phyloP scores from a whole-genome alignment of 257 asterid species.

The Asclepias syriaca region DNA sequence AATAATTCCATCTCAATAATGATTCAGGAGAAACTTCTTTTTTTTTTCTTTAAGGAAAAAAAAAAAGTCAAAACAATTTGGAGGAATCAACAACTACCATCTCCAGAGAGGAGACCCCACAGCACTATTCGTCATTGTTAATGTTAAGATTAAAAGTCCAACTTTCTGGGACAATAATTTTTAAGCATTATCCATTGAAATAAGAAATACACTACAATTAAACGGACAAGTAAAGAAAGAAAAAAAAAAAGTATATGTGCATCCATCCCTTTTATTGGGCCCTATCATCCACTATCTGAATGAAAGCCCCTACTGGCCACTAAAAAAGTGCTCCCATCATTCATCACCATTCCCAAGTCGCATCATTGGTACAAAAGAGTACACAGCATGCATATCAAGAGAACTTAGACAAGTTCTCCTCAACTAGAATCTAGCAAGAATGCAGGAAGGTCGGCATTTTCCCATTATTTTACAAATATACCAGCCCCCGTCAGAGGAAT shows the following conservation, averaged over 20 bases:
- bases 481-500: conserved; percentile 24
- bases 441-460: conserved; percentile 17
- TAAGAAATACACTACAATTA: conserved; percentile 29
- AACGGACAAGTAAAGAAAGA: conserved; percentile 19
- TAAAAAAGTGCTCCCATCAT: conserved; percentile 50
- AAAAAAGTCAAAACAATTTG: conserved; percentile 31
- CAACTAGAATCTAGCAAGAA: conserved; percentile 39
- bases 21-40: conserved; percentile 8
- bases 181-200: conserved; percentile 27
- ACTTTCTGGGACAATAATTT: conserved; percentile 26
- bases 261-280: conserved; percentile 33
- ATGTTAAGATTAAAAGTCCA: conserved; percentile 29
- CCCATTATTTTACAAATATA: conserved; percentile 34
- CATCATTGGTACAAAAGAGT: conserved; percentile 43
- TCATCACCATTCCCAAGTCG: conserved; percentile 38
- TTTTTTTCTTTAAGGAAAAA: too few species aligned
- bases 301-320: conserved; percentile 53
- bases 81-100: conserved; percentile 25
- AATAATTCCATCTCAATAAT: conserved; percentile 32
- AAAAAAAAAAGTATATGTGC: background rate
- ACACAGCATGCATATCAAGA: conserved; percentile 40
- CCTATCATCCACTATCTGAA: conserved; percentile 57
- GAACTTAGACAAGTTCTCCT: conserved; percentile 42
- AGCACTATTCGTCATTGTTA: conserved; percentile 20
- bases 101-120: conserved; percentile 7